Evolutionary conservation across 345 rosid species (phyloP).

Genomic region (sweet orange (Citrus sinensis)): DVS_A1.0 CM039165.1:27206001-27206500

Average conservation of each 20-base stretch:
- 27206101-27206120: not conserved
- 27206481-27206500: not conserved
- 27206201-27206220: not conserved
- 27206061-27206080: not conserved
- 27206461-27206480: constrained; percentile 9
- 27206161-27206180: not conserved
- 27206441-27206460: not conserved
- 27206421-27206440: constrained; percentile 23
- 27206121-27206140: not conserved
- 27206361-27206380: constrained; percentile 14
- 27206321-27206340: not conserved
- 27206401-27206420: constrained; percentile 15
- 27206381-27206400: constrained; percentile 18
- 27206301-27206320: constrained; percentile 16
- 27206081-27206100: not conserved
- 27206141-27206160: not conserved
- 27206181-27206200: no score
- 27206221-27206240: not conserved
- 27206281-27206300: not conserved
- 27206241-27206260: not conserved
- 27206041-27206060: not conserved
- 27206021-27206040: not conserved
- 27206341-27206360: not conserved
- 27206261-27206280: not conserved
- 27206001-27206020: no score